phyloP scores from a whole-genome alignment of 805 yeast species.

The Zygoascus biomembranicola region DNA sequence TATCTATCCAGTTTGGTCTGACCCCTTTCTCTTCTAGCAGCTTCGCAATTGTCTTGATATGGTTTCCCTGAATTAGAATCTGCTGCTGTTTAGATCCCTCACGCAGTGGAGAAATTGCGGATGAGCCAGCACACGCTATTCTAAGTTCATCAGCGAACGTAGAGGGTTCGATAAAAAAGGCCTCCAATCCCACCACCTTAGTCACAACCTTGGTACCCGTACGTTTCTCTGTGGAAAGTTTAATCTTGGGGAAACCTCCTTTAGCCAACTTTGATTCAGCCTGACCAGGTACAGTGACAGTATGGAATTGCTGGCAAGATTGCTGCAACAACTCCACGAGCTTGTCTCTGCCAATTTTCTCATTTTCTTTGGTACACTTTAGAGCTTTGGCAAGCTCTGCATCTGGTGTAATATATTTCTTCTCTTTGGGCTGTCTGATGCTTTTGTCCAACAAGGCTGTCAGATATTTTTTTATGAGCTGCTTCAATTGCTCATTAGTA shows the following conservation, averaged over 20 bases:
- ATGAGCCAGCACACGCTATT: slow-evolving; percentile 81
- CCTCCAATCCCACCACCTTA: slow-evolving; percentile 58
- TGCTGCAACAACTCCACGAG: slow-evolving; percentile 35
- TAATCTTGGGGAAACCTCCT: slow-evolving; percentile 63
- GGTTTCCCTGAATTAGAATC: slow-evolving; percentile 89
- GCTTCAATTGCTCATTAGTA: slow-evolving; percentile 46
- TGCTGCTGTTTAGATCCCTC: slow-evolving; percentile 52
- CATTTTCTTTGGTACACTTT: slow-evolving; percentile 20
- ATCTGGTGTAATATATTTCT: slow-evolving; percentile 39
- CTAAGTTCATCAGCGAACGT: slow-evolving; percentile 60
- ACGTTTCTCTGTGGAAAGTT: slow-evolving; percentile 62
- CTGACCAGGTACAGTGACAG: slow-evolving; percentile 43
- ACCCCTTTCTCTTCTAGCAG: slow-evolving; percentile 55
- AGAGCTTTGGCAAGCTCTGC: slow-evolving; percentile 41
- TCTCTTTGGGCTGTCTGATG: slow-evolving; percentile 43
- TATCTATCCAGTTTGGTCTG: slow-evolving; percentile 49
- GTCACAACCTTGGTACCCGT: slow-evolving; percentile 80
- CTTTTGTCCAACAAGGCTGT: slow-evolving; percentile 29
- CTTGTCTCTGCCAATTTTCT: slow-evolving; percentile 29
- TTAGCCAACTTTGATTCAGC: slow-evolving; percentile 36
- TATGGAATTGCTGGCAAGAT: slow-evolving; percentile 34
- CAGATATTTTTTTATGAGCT: slow-evolving; percentile 49
- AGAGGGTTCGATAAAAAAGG: slow-evolving; percentile 55
- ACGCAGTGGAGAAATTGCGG: slow-evolving; percentile 41
- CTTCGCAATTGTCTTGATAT: slow-evolving; percentile 53